Percentiles rank a stretch among this genome's conserved stretches.
Evolutionary conservation across 495 filamentous ascomycete genomes (phyloP).

Genomic region (Penicillium salamii): DNA sequence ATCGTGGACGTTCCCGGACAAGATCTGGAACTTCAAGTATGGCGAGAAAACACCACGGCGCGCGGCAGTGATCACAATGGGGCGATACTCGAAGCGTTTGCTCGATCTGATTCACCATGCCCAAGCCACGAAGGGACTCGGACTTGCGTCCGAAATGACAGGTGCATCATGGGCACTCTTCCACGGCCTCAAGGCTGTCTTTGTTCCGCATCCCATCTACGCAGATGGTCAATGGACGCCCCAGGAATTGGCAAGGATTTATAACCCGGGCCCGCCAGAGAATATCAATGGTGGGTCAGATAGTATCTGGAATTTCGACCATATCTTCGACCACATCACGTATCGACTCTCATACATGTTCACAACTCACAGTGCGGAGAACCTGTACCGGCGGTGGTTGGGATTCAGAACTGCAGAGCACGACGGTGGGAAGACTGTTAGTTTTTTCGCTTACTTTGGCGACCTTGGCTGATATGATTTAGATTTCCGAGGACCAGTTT

Average conservation of each 20-base stretch:
- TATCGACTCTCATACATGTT: constrained; percentile 31
- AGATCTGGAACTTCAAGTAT: constrained; percentile 32
- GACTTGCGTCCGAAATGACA: constrained; percentile 68
- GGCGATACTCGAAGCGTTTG: constrained; percentile 58
- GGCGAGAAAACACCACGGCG: constrained; percentile 55
- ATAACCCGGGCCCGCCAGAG: constrained; percentile 21
- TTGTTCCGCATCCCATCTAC: constrained; percentile 60
- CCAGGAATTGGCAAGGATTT: constrained; percentile 20
- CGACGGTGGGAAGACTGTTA: constrained; percentile 21
- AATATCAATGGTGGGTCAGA: constrained; percentile 22
- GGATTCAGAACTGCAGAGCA: constrained; percentile 21
- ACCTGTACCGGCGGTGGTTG: constrained; percentile 24
- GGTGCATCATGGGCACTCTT: constrained; percentile 61
- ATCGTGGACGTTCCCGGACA: constrained; percentile 58
- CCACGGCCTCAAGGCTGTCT: constrained; percentile 62
- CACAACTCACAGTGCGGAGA: constrained; percentile 24
- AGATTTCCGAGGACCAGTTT: constrained; percentile 9
- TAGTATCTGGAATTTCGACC: constrained; percentile 24
- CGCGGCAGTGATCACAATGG: constrained; percentile 64
- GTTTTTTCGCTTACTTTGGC: not conserved
- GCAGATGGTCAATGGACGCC: constrained; percentile 44
- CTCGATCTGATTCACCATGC: constrained; percentile 24
- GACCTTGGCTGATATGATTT: not conserved
- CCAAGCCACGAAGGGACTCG: constrained; percentile 40
- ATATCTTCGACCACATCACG: constrained; percentile 24